Base-by-base conservation (phyloP, 805 yeast species). In the Cyberlindnera euphorbiiphila region DNA sequence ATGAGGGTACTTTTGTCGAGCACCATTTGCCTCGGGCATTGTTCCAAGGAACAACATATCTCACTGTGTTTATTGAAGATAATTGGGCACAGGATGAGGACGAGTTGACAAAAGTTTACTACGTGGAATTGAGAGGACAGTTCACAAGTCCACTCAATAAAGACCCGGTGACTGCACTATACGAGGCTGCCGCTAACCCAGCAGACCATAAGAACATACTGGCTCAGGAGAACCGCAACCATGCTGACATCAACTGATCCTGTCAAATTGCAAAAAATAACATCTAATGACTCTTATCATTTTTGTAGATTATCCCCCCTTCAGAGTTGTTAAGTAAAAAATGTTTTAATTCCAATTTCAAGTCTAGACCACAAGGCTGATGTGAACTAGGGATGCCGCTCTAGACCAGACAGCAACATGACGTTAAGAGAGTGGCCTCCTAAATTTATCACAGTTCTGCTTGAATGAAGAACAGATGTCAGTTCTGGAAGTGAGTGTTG, bases 161-260 rank as follows among this genome's bases (percentile, higher is more conserved):
- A 44, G 85, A 83, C 28, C 95, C 96, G 0, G 75, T 86, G 13
- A 69, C 83, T 12, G 70, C 95, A 0, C 54, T 85, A 15, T 91
- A 89, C 59, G 98, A 91, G 61, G 75, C 88, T 38, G 94, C 96
- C 0, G 93, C 97, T 3, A 89, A 89, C 57, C 96, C 96, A 0
- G 76, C 81, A 1, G 97, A 89, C 56, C 97, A 91, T 59, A 77
- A 71, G 47, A 69, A 61, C 29, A 12, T 51, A 20, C 13, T 53
- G 8, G 38, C 42, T 3, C 44, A 50, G 17, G 53, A 50, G 23
- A 39, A 37, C 15, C 44, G 48, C 2, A 45, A 47, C 27, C 46
- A 41, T 31, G 44, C 50, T 16, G 39, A 43, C 12, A 32, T 47
- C 36, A 40, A 40, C 25, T 36, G 36, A 36, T 22, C 21, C 13